A percentile compares a stretch with the other conserved stretches of the same genome.
Evolutionary conservation across 352 stramenopile species (phyloP).

Genomic region (Phytophthora tubulina): DNA sequence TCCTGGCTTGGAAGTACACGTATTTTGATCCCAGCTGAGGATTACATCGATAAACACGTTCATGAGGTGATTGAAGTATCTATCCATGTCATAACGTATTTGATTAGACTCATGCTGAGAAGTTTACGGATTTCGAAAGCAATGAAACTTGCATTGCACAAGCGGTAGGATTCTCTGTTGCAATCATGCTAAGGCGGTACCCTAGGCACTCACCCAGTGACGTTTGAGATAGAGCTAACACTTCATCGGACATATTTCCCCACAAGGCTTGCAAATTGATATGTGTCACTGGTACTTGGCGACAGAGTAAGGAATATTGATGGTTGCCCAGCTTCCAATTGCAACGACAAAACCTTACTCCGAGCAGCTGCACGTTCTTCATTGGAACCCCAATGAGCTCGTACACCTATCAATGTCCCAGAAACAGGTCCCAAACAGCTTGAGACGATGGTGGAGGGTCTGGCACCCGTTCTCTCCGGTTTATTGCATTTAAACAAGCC

Average conservation of each 20-base stretch:
- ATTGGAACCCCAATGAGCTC: slow-evolving; percentile 14
- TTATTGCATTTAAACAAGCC: background rate
- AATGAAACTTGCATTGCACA: slow-evolving; percentile 8
- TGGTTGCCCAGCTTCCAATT: background rate
- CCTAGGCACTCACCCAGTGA: slow-evolving; percentile 1
- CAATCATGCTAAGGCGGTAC: slow-evolving; percentile 8
- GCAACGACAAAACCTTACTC: slow-evolving; percentile 1
- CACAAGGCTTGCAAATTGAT: background rate
- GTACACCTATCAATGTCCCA: slow-evolving; percentile 1
- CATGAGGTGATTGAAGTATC: slow-evolving; percentile 7
- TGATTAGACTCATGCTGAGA: no score
- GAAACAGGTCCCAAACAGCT: background rate
- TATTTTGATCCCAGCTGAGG: slow-evolving; percentile 12
- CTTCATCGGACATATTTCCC: background rate
- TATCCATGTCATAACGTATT: background rate
- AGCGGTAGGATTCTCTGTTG: background rate
- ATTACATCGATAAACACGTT: slow-evolving; percentile 7
- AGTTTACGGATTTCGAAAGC: background rate
- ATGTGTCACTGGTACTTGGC: background rate
- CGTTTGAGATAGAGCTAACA: background rate
- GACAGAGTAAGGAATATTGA: slow-evolving; percentile 15
- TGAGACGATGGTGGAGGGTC: slow-evolving; percentile 1
- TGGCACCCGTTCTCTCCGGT: background rate
- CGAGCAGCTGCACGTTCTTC: slow-evolving; percentile 8
- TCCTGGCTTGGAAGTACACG: background rate